Percentiles rank a stretch among this genome's conserved stretches.
phyloP scores from a whole-genome alignment of 345 rosid species.

The Melaleuca alternifolia region DNA sequence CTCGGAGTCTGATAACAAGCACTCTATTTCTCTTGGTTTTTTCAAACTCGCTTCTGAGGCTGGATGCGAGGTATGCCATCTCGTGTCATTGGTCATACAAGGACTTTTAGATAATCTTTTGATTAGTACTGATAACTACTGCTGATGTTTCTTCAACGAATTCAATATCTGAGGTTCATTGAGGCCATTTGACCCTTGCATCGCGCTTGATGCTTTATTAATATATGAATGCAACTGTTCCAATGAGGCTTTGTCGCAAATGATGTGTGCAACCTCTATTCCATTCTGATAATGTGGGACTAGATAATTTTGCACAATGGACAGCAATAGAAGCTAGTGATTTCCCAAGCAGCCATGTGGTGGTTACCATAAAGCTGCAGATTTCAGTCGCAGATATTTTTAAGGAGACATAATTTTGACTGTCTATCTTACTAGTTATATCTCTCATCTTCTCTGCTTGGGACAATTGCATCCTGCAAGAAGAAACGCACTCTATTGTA shows the following conservation, averaged over 20 bases:
- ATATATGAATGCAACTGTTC: background rate
- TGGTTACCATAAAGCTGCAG: background rate
- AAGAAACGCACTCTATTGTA: background rate
- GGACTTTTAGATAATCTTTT: background rate
- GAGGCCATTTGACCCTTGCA: background rate
- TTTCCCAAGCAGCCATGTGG: background rate
- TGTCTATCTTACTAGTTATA: background rate
- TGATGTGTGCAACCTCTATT: background rate
- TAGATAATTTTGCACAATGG: background rate
- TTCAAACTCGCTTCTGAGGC: constrained; percentile 84
- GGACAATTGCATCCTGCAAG: background rate
- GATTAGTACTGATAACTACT: background rate
- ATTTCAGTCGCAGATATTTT: too few relatives aligned
- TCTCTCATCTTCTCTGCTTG: background rate
- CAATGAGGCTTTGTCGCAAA: background rate
- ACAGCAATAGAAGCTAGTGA: background rate
- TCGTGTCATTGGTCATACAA: background rate
- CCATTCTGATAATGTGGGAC: background rate
- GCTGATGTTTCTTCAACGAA: background rate
- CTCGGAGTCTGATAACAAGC: constrained; percentile 67
- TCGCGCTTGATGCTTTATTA: background rate
- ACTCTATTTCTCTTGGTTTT: constrained; percentile 71
- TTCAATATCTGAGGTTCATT: background rate
- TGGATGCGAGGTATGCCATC: constrained; percentile 59
- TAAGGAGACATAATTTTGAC: background rate